A percentile compares a stretch with the other conserved stretches of the same genome.
phyloP scores from a whole-genome alignment of 371 early-diverging fungal species.

The Ordospora pajunii region DNA sequence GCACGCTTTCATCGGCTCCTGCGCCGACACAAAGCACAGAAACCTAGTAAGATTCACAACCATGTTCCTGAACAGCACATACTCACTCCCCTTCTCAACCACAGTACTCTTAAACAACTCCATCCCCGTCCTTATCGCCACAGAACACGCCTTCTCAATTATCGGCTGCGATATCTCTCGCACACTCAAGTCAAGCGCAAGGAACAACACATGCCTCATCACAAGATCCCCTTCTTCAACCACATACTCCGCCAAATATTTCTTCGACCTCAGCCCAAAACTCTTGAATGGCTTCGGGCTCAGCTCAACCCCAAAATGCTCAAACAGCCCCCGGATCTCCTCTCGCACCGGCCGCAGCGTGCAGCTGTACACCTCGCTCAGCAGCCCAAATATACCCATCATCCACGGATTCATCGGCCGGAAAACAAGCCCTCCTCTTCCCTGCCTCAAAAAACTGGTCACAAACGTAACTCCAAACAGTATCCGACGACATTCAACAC shows the following conservation, averaged over 20 bases:
- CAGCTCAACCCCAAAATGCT: constrained; percentile 14
- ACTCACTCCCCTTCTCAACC: constrained; percentile 21
- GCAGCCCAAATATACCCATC: constrained; percentile 35
- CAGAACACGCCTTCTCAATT: constrained; percentile 22
- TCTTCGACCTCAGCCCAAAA: constrained; percentile 25
- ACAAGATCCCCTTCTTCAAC: neutral
- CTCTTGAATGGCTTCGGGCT: neutral
- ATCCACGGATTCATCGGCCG: constrained; percentile 56
- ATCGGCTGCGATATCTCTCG: constrained; percentile 38
- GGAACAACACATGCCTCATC: constrained; percentile 43
- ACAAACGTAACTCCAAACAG: constrained; percentile 36
- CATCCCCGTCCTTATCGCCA: constrained; percentile 34
- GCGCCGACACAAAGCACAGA: constrained; percentile 45
- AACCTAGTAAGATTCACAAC: constrained; percentile 40
- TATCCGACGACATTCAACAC: constrained; percentile 47
- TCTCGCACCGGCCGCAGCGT: constrained; percentile 13
- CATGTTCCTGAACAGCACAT: constrained; percentile 35
- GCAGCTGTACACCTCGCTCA: constrained; percentile 40
- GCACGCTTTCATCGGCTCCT: constrained; percentile 55
- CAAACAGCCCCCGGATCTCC: constrained; percentile 27
- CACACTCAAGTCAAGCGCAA: constrained; percentile 51
- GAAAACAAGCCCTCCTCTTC: constrained; percentile 39
- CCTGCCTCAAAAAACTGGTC: constrained; percentile 32
- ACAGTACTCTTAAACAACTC: constrained; percentile 16
- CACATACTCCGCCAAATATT: constrained; percentile 32